A percentile compares a stretch with the other conserved stretches of the same genome.
phyloP scores from a whole-genome alignment of 225 moss, liverwort and hornwort species.

The Sphagnum contortum region DNA sequence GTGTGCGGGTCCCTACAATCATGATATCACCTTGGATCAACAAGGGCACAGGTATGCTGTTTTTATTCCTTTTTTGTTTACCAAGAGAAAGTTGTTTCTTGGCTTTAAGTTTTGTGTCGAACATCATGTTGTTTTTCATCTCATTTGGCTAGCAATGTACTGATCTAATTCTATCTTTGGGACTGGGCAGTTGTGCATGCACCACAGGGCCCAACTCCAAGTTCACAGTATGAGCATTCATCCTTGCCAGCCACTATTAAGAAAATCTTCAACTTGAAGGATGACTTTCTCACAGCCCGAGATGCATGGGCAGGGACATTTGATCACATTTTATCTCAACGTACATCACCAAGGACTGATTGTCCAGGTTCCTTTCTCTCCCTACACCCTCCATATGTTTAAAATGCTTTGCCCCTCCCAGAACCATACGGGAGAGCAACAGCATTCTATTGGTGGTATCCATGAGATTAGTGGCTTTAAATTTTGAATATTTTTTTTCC shows the following conservation, averaged over 20 bases:
- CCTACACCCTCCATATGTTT: background rate
- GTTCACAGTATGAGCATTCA: constrained; percentile 93
- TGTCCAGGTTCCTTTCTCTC: constrained; percentile 59
- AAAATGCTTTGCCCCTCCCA: no score
- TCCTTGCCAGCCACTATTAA: constrained; percentile 82
- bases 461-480: no score
- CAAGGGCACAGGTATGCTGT: constrained; percentile 73
- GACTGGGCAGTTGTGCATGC: constrained; percentile 63
- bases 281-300: constrained; percentile 70
- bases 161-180: no score
- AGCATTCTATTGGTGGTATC: background rate
- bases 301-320: constrained; percentile 99
- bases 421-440: background rate
- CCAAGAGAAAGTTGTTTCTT: no score
- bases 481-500: no score
- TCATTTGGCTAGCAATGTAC: no score
- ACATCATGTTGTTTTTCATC: no score
- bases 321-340: constrained; percentile 56
- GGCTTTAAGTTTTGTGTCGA: no score
- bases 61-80: background rate
- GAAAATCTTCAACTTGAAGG: constrained; percentile 79
- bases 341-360: constrained; percentile 75
- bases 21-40: constrained; percentile 99
- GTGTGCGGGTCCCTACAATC: constrained; percentile 92
- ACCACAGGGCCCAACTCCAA: constrained; percentile 64